These are phyloP conservation scores for Nakazawaea siamensis DNA, from an alignment of 805 yeast species.

Conservation along the genomic window DNA sequence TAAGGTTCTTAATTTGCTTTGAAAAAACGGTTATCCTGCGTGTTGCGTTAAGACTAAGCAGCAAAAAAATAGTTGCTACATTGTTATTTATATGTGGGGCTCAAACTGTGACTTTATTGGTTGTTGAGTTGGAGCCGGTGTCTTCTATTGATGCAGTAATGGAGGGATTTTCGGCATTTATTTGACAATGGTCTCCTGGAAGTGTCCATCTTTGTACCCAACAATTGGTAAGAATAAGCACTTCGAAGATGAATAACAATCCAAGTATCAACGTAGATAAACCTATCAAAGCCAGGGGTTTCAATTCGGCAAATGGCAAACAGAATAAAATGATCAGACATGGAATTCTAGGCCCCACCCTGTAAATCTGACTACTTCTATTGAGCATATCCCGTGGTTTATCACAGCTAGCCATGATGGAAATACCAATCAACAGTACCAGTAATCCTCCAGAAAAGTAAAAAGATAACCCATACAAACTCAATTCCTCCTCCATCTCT, in stretches of 20 bases:
- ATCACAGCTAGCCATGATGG: constrained; percentile 35
- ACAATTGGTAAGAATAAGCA: no score
- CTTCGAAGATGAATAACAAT: constrained; percentile 29
- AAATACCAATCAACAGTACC: constrained; percentile 30
- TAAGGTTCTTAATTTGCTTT: no score
- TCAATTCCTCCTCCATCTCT: constrained; percentile 23
- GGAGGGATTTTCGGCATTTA: no score
- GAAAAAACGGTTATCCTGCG: no score
- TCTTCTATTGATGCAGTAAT: no score
- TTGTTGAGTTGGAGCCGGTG: no score
- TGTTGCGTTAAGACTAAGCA: no score
- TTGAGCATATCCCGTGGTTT: constrained; percentile 31
- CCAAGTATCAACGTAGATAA: constrained; percentile 27
- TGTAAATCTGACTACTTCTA: constrained; percentile 25
- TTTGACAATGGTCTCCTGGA: no score
- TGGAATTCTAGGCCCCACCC: constrained; percentile 34
- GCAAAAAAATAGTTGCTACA: no score
- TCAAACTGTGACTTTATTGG: no score
- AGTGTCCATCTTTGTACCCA: no score
- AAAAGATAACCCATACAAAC: constrained; percentile 33
- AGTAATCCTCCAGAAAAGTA: constrained; percentile 48
- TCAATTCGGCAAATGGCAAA: constrained; percentile 34
- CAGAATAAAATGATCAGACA: constrained; percentile 30
- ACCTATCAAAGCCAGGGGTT: constrained; percentile 33
- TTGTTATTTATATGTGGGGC: no score